These are phyloP conservation scores for Septoria petroselini DNA, from an alignment of 2,329 filamentous ascomycete species.

Conservation along the genomic window DNA sequence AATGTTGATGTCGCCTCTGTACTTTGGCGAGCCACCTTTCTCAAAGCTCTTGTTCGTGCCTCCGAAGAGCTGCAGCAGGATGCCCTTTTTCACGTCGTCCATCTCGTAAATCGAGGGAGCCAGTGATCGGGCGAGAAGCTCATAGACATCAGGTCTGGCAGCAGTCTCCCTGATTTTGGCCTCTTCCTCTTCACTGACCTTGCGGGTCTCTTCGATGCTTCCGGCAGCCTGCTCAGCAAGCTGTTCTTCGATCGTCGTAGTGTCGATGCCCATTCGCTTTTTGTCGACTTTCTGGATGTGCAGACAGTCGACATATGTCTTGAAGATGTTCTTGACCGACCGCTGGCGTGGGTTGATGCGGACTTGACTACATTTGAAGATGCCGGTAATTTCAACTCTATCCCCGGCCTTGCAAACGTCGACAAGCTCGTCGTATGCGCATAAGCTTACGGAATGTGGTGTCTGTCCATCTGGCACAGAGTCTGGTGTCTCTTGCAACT, in stretches of 20 bases:
- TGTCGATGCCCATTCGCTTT: conserved; percentile 86
- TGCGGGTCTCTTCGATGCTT: conserved; percentile 76
- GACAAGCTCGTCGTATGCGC: conserved; percentile 93
- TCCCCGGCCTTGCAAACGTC: conserved; percentile 98
- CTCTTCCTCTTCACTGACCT: conserved; percentile 81
- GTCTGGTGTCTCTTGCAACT: conserved; percentile 95
- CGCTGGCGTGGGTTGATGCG: conserved; percentile 90
- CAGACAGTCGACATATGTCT: conserved; percentile 93
- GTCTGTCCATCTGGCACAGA: conserved; percentile 93
- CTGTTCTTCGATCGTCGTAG: conserved; percentile 81
- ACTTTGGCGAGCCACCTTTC: conserved; percentile 91
- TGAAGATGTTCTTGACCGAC: conserved; percentile 91
- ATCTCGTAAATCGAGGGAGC: conserved; percentile 96
- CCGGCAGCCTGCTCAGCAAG: conserved; percentile 69
- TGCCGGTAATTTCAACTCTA: conserved; percentile 89
- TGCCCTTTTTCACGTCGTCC: conserved; percentile 98
- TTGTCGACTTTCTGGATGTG: conserved; percentile 97
- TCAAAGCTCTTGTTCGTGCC: conserved; percentile 98
- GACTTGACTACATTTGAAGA: conserved; percentile 92
- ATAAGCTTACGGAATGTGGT: conserved; percentile 93
- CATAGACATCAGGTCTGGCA: conserved; percentile 81
- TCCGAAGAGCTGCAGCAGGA: conserved; percentile 91
- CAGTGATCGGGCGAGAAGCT: conserved; percentile 82
- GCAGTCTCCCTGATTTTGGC: conserved; percentile 81
- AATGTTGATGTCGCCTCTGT: conserved; percentile 96